Evolutionary conservation across 2,329 filamentous ascomycete genomes (phyloP), one percentile per base, ranked within the genome.

Genomic region (Chaetomiaceae sp.): DNA sequence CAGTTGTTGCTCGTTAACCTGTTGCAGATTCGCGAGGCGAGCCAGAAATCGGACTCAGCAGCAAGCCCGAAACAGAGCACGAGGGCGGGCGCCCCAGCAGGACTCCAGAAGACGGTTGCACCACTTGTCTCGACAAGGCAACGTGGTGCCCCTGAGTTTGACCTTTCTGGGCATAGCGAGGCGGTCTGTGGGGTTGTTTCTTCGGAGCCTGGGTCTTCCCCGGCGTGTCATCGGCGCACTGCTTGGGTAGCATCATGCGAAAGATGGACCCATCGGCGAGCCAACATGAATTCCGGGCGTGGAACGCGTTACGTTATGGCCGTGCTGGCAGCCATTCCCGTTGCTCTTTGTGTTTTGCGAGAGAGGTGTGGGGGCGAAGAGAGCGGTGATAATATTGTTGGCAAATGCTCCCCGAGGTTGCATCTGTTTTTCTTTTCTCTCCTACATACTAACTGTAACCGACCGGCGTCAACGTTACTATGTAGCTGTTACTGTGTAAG

Each of bases 21-120:
- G 50, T 53, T 44, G 23, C 50, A 48, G 31, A 35, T 23, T 43
- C 31, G 44, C 23, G 42, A 56, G 46, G 51, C 50, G 54, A 53
- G 41, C 23, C 31, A 46, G 45, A 37, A 27, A 44, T 31, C 43
- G 13, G 30, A n/a, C 37, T 16, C n/a, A 23, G 16, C 27, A 14
- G 5, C 19, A 12, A 51, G 44, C 33, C 43, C 54, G 51, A 56
- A 54, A 56, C 54, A 38, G 20, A 23, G 38, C 14, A 19, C 10
- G 41, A 33, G 39, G 34, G 44, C 13, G 21, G 46, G 35, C 21
- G 30, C 14, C 34, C 46, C 25, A 5, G n/a, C n/a, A n/a, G n/a
- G n/a, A n/a, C n/a, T n/a, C n/a, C n/a, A n/a, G n/a, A n/a, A n/a
- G 19, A 21, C 3, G n/a, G 52, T 44, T 43, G 49, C 52, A 53